Conservation (phyloP, 768 basidiomycete genomes). For the Russula earlei region DNA sequence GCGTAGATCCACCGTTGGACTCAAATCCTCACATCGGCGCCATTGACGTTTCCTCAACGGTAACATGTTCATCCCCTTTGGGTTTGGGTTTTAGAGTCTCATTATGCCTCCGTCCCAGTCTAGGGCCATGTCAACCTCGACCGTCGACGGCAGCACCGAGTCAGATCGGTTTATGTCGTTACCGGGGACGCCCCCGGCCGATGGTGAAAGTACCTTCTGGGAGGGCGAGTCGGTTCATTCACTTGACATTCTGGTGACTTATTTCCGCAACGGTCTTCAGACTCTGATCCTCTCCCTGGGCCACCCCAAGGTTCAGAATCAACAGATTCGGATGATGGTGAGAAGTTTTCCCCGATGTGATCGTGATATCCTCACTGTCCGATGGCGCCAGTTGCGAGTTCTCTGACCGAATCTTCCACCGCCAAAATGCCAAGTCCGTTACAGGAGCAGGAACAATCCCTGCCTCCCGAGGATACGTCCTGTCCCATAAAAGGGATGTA, state of each 20-base stretch:
- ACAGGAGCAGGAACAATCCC: background rate
- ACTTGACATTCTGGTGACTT: background rate
- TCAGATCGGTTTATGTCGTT: slow-evolving; percentile 10
- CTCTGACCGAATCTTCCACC: background rate
- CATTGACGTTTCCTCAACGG: background rate
- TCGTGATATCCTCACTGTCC: background rate
- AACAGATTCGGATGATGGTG: background rate
- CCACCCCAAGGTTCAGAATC: background rate
- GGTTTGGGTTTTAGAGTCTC: background rate
- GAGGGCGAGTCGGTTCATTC: background rate
- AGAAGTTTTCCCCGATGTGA: background rate
- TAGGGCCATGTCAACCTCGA: background rate
- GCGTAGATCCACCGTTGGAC: background rate
- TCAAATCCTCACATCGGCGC: background rate
- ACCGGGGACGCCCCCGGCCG: slow-evolving; percentile 1
- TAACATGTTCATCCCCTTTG: background rate
- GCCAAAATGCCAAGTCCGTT: background rate
- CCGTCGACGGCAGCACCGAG: background rate
- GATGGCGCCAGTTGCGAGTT: background rate
- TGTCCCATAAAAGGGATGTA: slow-evolving; percentile 37
- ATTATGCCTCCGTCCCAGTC: background rate
- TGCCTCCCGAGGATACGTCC: slow-evolving; percentile 1
- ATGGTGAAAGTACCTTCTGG: background rate
- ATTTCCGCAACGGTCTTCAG: background rate
- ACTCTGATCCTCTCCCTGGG: background rate